phyloP scores from a whole-genome alignment of 352 stramenopile species.

The Globisporangium irregulare region DNA sequence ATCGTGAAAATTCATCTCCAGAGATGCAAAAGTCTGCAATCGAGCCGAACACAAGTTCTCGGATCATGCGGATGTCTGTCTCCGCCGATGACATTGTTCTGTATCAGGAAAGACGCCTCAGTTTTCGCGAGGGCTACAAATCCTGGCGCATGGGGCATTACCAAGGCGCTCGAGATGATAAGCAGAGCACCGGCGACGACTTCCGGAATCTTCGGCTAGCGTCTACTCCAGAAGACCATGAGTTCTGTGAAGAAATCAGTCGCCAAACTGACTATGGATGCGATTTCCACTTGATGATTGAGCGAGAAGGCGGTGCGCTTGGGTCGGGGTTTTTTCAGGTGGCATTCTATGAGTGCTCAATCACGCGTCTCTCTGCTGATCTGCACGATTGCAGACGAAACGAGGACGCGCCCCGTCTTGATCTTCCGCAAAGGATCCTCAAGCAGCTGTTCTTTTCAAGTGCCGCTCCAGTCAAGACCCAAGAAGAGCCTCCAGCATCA shows the following conservation, averaged over 20 bases:
- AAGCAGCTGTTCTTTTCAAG: slow-evolving; percentile 57
- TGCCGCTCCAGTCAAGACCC: slow-evolving; percentile 11
- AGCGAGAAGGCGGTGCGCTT: slow-evolving; percentile 39
- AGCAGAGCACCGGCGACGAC: slow-evolving; percentile 45
- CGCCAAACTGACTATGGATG: slow-evolving; percentile 48
- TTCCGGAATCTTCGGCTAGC: slow-evolving; percentile 43
- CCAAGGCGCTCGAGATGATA: slow-evolving; percentile 70
- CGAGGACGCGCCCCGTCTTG: slow-evolving; percentile 19
- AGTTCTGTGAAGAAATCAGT: slow-evolving; percentile 75
- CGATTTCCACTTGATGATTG: slow-evolving; percentile 80
- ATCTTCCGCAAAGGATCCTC: slow-evolving; percentile 46
- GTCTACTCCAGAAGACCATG: slow-evolving; percentile 67
- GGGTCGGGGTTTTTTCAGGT: slow-evolving; percentile 85
- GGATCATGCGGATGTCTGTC: slow-evolving; percentile 50
- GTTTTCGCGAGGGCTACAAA: slow-evolving; percentile 83
- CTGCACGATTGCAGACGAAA: slow-evolving; percentile 31
- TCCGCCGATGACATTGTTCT: slow-evolving; percentile 84
- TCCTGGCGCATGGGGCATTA: slow-evolving; percentile 83
- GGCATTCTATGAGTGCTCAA: slow-evolving; percentile 83
- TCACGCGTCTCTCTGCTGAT: slow-evolving; percentile 50
- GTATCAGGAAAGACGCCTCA: slow-evolving; percentile 74
- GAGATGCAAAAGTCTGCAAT: slow-evolving; percentile 3
- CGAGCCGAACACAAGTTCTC: slow-evolving; percentile 32
- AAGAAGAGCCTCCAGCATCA: slow-evolving; percentile 18
- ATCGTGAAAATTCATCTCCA: slow-evolving; percentile 3